Conservation (phyloP, 2,329 filamentous ascomycete genomes). For the Parastagonospora avenae region DNA sequence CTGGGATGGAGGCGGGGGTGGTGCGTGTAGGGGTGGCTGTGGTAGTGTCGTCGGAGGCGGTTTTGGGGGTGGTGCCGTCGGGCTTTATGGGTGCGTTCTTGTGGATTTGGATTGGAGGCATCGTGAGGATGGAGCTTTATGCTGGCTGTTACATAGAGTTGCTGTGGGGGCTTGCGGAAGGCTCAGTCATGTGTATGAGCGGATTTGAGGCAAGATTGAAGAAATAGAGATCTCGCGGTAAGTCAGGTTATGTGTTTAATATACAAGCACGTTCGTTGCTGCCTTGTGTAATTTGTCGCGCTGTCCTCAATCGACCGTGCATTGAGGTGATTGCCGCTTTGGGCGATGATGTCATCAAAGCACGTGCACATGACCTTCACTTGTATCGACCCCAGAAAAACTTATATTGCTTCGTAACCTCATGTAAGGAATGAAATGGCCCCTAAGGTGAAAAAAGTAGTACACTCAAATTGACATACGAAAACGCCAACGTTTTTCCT, state of each 20-base stretch:
- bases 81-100: slow-evolving; percentile 54
- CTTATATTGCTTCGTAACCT: not conserved
- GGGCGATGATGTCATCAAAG: slow-evolving; percentile 34
- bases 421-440: not conserved
- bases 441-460: no score
- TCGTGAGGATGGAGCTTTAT: slow-evolving; percentile 25
- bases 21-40: slow-evolving; percentile 46
- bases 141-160: slow-evolving; percentile 1
- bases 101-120: slow-evolving; percentile 56
- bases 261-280: slow-evolving; percentile 16
- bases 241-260: not conserved
- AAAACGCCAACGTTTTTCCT: no score
- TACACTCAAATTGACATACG: no score
- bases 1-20: slow-evolving; percentile 29
- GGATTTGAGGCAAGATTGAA: not conserved
- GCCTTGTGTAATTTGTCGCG: slow-evolving; percentile 23
- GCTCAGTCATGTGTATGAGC: not conserved
- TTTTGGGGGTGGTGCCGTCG: slow-evolving; percentile 45
- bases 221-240: not conserved
- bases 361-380: slow-evolving; percentile 18
- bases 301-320: slow-evolving; percentile 18
- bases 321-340: slow-evolving; percentile 25
- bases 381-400: not conserved
- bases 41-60: slow-evolving; percentile 30
- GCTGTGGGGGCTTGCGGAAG: not conserved